A percentile compares a stretch with the other conserved stretches of the same genome.
Evolutionary conservation across 345 rosid species (phyloP).

Genomic region (Populus deltoides): DNA sequence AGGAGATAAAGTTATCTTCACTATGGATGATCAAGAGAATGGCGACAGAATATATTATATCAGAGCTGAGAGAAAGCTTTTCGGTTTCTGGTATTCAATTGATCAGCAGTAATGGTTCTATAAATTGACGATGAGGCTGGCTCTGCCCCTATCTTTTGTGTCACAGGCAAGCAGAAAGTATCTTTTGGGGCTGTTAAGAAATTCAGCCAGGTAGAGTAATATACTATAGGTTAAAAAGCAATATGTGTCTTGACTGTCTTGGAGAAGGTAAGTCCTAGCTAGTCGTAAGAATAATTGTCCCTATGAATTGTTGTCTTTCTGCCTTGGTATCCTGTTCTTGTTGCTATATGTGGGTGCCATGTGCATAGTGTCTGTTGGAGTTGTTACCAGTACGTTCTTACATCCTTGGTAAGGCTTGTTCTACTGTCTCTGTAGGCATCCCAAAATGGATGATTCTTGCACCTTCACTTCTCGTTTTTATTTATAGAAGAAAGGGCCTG

Average conservation of each 20-base stretch:
- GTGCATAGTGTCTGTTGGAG: no score
- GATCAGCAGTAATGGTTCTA: background rate
- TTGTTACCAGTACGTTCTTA: no score
- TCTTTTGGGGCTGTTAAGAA: background rate
- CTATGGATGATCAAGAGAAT: background rate
- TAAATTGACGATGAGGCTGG: background rate
- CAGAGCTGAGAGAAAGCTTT: background rate
- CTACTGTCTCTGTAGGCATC: no score
- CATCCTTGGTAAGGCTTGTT: no score
- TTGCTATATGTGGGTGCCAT: no score
- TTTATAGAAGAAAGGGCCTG: no score
- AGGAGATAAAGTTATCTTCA: background rate
- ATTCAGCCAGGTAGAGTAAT: background rate
- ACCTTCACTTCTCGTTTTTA: no score
- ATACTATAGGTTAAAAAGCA: no score
- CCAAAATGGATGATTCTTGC: no score
- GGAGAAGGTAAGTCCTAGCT: background rate
- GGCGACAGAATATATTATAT: background rate
- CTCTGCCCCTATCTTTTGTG: background rate
- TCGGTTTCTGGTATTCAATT: background rate
- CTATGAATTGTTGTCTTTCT: background rate
- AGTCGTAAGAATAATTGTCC: background rate
- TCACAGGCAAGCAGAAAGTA: background rate
- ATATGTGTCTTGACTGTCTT: background rate
- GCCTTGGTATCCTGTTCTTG: no score